These are phyloP conservation scores for Hirsutella rhossiliensis DNA, from an alignment of 2,329 filamentous ascomycete species.

Conservation along the genomic window DNA sequence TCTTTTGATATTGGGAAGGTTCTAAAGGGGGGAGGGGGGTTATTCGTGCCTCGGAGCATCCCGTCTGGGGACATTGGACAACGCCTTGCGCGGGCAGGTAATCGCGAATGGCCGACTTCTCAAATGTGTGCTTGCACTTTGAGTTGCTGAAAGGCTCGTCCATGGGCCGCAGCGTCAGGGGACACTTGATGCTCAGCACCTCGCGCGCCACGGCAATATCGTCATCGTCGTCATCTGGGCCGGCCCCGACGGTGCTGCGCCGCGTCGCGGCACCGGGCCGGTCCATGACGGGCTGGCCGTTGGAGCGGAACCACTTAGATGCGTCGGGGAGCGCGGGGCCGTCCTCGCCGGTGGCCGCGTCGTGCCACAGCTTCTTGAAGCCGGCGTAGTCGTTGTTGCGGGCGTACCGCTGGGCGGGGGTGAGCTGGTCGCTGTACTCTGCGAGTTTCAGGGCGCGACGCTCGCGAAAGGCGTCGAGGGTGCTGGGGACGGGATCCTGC, in stretches of 20 bases:
- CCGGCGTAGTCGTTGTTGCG: slow-evolving; percentile 44
- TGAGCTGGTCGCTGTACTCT: slow-evolving; percentile 28
- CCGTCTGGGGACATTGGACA: slow-evolving; percentile 51
- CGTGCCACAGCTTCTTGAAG: slow-evolving; percentile 49
- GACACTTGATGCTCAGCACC: slow-evolving; percentile 55
- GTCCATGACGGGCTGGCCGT: slow-evolving; percentile 29
- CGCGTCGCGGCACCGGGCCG: slow-evolving; percentile 4
- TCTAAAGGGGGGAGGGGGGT: neutral
- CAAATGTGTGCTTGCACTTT: slow-evolving; percentile 62
- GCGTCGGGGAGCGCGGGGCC: slow-evolving; percentile 40
- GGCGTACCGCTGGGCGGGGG: slow-evolving; percentile 36
- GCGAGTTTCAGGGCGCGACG: slow-evolving; percentile 22
- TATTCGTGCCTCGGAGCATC: slow-evolving; percentile 44
- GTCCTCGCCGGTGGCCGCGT: slow-evolving; percentile 34
- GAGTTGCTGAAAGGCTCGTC: slow-evolving; percentile 52
- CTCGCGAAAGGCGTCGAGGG: slow-evolving; percentile 20
- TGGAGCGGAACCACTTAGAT: slow-evolving; percentile 38
- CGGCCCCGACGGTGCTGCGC: neutral
- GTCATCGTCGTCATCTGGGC: slow-evolving; percentile 32
- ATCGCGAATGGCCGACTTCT: slow-evolving; percentile 51
- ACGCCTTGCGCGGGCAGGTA: slow-evolving; percentile 29
- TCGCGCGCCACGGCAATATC: slow-evolving; percentile 57
- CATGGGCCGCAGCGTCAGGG: slow-evolving; percentile 53
- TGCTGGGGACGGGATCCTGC: slow-evolving; percentile 13
- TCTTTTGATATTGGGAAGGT: neutral